Evolutionary conservation across 495 filamentous ascomycete genomes (phyloP).

Genomic region (Filosporella fistucella): DNA sequence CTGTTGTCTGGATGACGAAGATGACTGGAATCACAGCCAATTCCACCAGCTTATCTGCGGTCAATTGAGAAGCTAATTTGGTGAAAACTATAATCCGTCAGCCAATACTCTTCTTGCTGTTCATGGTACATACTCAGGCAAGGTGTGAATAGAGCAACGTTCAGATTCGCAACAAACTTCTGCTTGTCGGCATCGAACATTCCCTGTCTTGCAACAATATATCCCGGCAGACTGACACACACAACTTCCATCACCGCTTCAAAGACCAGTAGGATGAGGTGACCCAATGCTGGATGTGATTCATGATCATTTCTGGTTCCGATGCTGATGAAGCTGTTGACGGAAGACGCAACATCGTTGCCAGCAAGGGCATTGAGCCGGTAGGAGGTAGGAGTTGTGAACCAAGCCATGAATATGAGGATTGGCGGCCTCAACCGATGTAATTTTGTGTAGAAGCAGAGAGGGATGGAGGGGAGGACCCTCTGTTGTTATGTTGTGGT

Average conservation of each 20-base stretch:
- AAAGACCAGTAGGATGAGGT: conserved; percentile 83
- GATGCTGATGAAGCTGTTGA: conserved; percentile 18
- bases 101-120: conserved; percentile 3
- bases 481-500: not conserved
- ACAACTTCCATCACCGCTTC: conserved; percentile 95
- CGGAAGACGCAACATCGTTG: conserved; percentile 27
- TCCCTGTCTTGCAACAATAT: conserved; percentile 82
- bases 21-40: conserved; percentile 92
- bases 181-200: conserved; percentile 93
- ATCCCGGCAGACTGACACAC: conserved; percentile 93
- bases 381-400: conserved; percentile 63
- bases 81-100: conserved; percentile 69
- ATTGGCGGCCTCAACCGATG: conserved; percentile 22
- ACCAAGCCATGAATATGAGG: conserved; percentile 29
- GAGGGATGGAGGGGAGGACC: not conserved
- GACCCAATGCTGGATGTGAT: conserved; percentile 58
- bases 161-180: conserved; percentile 93
- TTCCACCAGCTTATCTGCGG: conserved; percentile 81
- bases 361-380: conserved; percentile 44
- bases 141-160: conserved; percentile 90
- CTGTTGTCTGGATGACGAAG: conserved; percentile 77
- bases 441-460: not conserved
- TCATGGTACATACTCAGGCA: conserved; percentile 71
- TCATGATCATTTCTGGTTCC: conserved; percentile 14
- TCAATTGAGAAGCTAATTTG: conserved; percentile 94